Evolutionary conservation across 2,329 filamentous ascomycete genomes (phyloP).

Genomic region (Diplodia scrobiculata): DNA sequence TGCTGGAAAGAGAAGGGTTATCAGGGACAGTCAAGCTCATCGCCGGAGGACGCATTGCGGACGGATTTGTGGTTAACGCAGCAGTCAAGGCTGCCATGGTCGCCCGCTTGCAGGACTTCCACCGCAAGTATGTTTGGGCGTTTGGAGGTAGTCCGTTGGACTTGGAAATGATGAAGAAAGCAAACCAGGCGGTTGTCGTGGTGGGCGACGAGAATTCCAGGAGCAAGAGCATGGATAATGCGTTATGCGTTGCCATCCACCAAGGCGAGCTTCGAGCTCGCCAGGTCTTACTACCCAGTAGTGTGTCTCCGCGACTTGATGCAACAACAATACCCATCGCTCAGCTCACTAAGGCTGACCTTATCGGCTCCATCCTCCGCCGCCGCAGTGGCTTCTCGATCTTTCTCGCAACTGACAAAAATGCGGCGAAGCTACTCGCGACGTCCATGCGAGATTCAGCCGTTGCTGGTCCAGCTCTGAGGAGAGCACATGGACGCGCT

Average conservation of each 20-base stretch:
- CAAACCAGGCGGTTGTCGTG: slow-evolving; percentile 59
- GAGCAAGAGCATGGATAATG: slow-evolving; percentile 44
- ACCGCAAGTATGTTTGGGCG: slow-evolving; percentile 52
- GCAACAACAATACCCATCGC: neutral
- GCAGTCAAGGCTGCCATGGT: slow-evolving; percentile 56
- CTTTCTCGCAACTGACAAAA: neutral
- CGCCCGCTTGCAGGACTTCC: slow-evolving; percentile 40
- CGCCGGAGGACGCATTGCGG: slow-evolving; percentile 53
- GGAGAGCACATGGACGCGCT: neutral
- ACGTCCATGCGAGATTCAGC: neutral
- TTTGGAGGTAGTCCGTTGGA: slow-evolving; percentile 65
- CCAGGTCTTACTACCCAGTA: slow-evolving; percentile 53
- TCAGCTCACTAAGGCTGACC: neutral
- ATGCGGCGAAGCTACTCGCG: neutral
- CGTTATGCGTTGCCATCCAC: slow-evolving; percentile 50
- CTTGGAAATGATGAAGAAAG: slow-evolving; percentile 58
- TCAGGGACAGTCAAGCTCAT: slow-evolving; percentile 53
- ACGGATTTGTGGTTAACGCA: slow-evolving; percentile 56
- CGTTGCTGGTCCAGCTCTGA: neutral
- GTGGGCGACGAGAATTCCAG: slow-evolving; percentile 53
- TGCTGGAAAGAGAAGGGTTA: slow-evolving; percentile 52
- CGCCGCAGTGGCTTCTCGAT: no score
- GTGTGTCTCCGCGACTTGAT: neutral
- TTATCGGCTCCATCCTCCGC: neutral
- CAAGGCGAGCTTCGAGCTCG: slow-evolving; percentile 45